Evolutionary conservation across 257 asterid genomes (phyloP).

Genomic region (Salvia rosmarinus): DNA sequence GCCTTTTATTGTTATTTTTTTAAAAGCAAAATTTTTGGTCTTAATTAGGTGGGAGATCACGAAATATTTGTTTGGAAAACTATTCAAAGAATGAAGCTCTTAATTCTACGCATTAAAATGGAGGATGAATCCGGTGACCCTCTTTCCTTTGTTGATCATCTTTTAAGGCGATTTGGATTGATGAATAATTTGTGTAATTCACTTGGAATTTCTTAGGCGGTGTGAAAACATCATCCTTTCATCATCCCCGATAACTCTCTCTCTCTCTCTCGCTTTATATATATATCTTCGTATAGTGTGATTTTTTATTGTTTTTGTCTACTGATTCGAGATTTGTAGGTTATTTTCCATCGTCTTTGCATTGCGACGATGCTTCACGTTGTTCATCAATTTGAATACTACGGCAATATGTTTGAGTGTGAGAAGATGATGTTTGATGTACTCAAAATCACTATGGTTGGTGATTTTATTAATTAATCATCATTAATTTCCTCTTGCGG

Average conservation of each 20-base stretch:
- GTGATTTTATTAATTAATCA: neutral
- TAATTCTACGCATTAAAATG: conserved; percentile 63
- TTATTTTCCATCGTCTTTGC: conserved; percentile 71
- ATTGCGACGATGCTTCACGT: conserved; percentile 71
- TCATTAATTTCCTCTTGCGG: neutral
- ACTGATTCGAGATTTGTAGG: conserved; percentile 65
- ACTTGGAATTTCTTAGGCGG: conserved; percentile 55
- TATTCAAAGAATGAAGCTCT: conserved; percentile 73
- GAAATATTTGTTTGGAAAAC: conserved; percentile 67
- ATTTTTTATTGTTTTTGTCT: neutral
- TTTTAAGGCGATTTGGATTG: conserved; percentile 56
- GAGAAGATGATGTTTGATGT: conserved; percentile 59
- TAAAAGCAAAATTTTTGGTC: no score
- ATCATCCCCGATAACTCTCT: conserved; percentile 49
- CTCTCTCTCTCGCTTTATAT: neutral
- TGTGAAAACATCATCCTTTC: conserved; percentile 61
- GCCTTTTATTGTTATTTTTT: neutral
- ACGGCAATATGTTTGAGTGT: conserved; percentile 50
- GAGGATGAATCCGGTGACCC: conserved; percentile 87
- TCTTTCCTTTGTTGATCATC: conserved; percentile 64
- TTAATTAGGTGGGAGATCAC: conserved; percentile 52
- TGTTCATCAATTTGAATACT: conserved; percentile 51
- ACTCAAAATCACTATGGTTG: conserved; percentile 64
- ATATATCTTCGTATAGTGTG: neutral
- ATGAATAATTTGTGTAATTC: conserved; percentile 43